Base-by-base conservation (phyloP, 2,329 filamentous ascomycete species). In the Coleophoma cylindrospora region DNA sequence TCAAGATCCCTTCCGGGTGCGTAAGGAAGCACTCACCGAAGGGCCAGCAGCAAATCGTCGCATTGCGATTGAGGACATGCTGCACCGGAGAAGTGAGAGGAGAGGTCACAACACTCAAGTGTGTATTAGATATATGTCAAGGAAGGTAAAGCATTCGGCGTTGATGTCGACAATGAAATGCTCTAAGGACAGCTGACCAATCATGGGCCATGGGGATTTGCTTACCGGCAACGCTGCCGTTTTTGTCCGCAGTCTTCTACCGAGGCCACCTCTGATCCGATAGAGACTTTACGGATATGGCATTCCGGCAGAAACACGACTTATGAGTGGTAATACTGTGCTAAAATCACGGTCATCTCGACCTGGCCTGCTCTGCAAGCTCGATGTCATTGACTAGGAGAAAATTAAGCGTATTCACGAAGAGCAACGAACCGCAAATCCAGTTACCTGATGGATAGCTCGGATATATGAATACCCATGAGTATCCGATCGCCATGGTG, bases 21-120 rank as follows among this genome's bases (percentile, higher is more conserved):
- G 6, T 27, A 2, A 17, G 36, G 48, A 52, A 34, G 50, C 44
- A 78, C 80, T 66, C 66, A 83, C 80, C 62, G 77, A 69, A 70
- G 79, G 72, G 67, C 73, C 72, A 64, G 74, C 66, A 66, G 76
- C 73, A 65, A 84, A 69, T 68, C 78, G 79, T 70, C 80, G 79
- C 76, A 83, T 72, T 66, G 79, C 79, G 74, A 83, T 81, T 71
- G 79, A 79, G 68, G 80, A 81, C 70, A 81, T 79, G 74, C 79
- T 83, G 63, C 10, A 44, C 41, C 27, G 14, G 21, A 32, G 36
- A 49, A 64, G 40, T 44, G n/a, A 45, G 49, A 32, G 27, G 36
- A 43, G 36, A 43, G 38, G 19, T 50, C 44, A 40, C 34, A 21
- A 45, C 48, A 50, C 43, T 27, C 17, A 33, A 32, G 41, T 34